Percentiles rank a stretch among this genome's conserved stretches.
phyloP scores from a whole-genome alignment of 257 asterid species.

The Knoxia roxburghii region DNA sequence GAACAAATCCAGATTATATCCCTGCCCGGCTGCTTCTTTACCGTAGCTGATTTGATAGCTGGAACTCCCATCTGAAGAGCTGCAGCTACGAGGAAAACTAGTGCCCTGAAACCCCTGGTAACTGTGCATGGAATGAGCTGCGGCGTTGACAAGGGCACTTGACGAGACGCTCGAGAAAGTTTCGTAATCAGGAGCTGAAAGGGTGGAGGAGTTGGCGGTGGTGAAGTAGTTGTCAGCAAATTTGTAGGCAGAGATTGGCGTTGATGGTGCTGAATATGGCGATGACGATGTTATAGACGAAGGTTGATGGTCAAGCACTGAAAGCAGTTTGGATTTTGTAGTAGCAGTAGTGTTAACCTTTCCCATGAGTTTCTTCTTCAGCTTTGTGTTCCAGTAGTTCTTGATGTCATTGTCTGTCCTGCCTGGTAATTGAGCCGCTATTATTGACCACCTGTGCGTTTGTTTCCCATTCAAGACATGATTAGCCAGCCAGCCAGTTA shows the following conservation, averaged over 20 bases:
- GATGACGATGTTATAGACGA: conserved; percentile 16
- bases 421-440: conserved; percentile 76
- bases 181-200: conserved; percentile 8
- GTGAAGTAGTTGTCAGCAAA: background rate
- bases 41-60: conserved; percentile 18
- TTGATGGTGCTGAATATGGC: conserved; percentile 12
- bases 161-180: conserved; percentile 6
- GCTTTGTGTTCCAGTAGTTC: conserved; percentile 94
- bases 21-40: conserved; percentile 14
- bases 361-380: conserved; percentile 54
- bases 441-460: conserved; percentile 57
- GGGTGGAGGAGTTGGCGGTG: background rate
- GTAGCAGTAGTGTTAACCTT: conserved; percentile 22
- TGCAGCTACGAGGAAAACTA: conserved; percentile 29
- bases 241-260: conserved; percentile 1
- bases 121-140: conserved; percentile 11
- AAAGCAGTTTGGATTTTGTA: conserved; percentile 7
- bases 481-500: too few species aligned
- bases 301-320: conserved; percentile 15
- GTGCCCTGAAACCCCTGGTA: conserved; percentile 12
- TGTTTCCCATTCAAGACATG: too few species aligned
- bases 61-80: conserved; percentile 45
- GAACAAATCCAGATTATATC: conserved; percentile 19
- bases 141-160: conserved; percentile 6
- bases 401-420: conserved; percentile 88